Base-by-base conservation (phyloP, 768 basidiomycete species). In the Serpula lacrymans region DNA sequence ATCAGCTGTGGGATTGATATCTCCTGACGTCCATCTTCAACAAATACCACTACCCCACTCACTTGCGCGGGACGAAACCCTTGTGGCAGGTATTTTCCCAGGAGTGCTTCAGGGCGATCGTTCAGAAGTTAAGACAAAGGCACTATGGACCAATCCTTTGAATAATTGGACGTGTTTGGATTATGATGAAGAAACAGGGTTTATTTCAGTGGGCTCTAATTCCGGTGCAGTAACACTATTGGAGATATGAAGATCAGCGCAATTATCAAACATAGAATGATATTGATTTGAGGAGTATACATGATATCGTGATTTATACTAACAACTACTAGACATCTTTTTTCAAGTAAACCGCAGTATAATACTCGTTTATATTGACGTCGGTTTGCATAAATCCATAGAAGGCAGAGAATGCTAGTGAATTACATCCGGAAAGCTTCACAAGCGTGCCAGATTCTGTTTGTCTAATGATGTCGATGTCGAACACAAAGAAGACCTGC, bases 81-180 rank as follows among this genome's bases (percentile, higher is more conserved):
- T 83, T n/a, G 65, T 75, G 3, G 62, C 70, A 1, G 68, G 70
- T 2, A 66, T 70, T 16, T 75, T 82, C 46, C 74, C 78, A 6
- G 80, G 80, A 2, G 34, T 46, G 13, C 22, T 61, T 26, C 22
- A 41, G n/a, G 39, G 34, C 20, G 46, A 46, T 13, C 48, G 39
- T 20, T 20, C 20, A 32, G 45, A 55, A 37, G 54, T 59, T 21
- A 47, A 52, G 44, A 48, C 58, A 45, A 52, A 60, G 42, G 59
- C 53, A 20, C 45, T 70, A n/a, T 63, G 46, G 45, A 51, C 46
- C 13, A 66, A 67, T 42, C 47, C 47, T 22, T 50, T 45, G 25
- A 62, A 68, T 46, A 64, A 69, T 44, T 83, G 80, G 81, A 71
- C 72, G 3, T 65, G 77, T 32, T 50, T 83, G 44, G 81, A 80